Conservation (phyloP, 805 yeast species). For the Metschnikowia arizonensis region DNA sequence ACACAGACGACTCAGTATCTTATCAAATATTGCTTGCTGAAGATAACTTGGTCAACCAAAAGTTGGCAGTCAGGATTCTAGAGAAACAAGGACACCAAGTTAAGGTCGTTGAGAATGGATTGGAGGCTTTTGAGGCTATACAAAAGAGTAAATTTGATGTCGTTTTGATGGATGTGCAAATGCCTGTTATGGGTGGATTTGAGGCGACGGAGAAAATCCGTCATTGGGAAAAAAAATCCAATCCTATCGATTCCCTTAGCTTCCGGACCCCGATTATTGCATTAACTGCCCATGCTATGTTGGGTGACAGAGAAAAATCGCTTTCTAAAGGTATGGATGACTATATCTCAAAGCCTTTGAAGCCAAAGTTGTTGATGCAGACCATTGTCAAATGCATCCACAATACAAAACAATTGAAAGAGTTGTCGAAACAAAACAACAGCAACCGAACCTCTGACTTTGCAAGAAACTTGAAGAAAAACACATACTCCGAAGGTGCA, state of each 20-base stretch:
- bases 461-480: constrained; percentile 42
- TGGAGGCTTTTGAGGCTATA: constrained; percentile 75
- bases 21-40: constrained; percentile 78
- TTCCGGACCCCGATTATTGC: constrained; percentile 86
- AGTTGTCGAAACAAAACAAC: constrained; percentile 46
- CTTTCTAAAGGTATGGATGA: constrained; percentile 91
- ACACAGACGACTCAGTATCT: constrained; percentile 71
- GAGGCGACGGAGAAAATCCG: constrained; percentile 85
- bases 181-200: constrained; percentile 95
- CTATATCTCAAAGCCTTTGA: constrained; percentile 81
- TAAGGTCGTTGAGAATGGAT: constrained; percentile 82
- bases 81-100: constrained; percentile 85
- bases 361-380: constrained; percentile 76
- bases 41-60: constrained; percentile 83
- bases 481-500: constrained; percentile 19
- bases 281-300: constrained; percentile 89
- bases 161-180: constrained; percentile 88
- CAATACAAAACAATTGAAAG: constrained; percentile 58
- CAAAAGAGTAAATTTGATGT: constrained; percentile 68
- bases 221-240: constrained; percentile 80
- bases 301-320: constrained; percentile 86
- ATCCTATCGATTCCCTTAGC: constrained; percentile 64
- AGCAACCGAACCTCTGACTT: constrained; percentile 43
- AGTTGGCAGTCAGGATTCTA: constrained; percentile 76
- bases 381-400: constrained; percentile 83